A percentile compares a stretch with the other conserved stretches of the same genome.
These are phyloP conservation scores for Vitis hybrid DNA, from an alignment of 177 flowering plant genomes.

Conservation along the genomic window DNA sequence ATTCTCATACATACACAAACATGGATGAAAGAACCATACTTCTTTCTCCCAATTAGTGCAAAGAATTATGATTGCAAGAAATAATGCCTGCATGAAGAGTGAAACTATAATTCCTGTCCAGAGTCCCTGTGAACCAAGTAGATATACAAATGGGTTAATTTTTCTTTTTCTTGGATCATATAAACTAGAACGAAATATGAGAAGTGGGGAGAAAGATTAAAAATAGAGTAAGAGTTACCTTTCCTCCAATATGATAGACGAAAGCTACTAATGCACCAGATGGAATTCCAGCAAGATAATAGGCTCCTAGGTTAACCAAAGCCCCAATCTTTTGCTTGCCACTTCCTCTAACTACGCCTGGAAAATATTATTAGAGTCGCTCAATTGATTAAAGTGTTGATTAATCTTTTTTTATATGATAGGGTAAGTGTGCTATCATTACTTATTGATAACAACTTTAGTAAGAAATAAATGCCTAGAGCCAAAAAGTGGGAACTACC, in stretches of 20 bases:
- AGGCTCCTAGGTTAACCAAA: conserved; percentile 14
- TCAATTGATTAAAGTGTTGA: not conserved
- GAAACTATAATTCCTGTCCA: conserved; percentile 28
- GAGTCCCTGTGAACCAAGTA: conserved; percentile 21
- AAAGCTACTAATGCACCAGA: conserved; percentile 15
- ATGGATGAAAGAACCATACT: conserved; percentile 7
- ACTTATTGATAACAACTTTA: too few relatives aligned
- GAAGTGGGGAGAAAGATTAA: too few relatives aligned
- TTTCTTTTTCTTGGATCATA: not conserved
- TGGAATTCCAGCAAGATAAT: conserved; percentile 17
- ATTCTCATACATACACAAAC: not conserved
- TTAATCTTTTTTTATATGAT: not conserved
- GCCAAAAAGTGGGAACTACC: too few relatives aligned
- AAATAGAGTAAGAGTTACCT: conserved; percentile 9
- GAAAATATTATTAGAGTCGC: not conserved
- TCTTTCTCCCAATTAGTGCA: conserved; percentile 28
- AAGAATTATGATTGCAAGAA: conserved; percentile 4
- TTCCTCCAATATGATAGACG: conserved; percentile 24
- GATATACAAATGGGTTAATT: not conserved
- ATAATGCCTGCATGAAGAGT: conserved; percentile 17
- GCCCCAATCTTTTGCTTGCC: conserved; percentile 24
- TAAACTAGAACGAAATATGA: too few relatives aligned
- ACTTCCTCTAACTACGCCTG: conserved; percentile 20
- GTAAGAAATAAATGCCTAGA: too few relatives aligned
- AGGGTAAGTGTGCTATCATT: too few relatives aligned